A percentile compares a stretch with the other conserved stretches of the same genome.
Evolutionary conservation across 2,329 filamentous ascomycete genomes (phyloP).

Genomic region (Fusarium heterosporum): DNA sequence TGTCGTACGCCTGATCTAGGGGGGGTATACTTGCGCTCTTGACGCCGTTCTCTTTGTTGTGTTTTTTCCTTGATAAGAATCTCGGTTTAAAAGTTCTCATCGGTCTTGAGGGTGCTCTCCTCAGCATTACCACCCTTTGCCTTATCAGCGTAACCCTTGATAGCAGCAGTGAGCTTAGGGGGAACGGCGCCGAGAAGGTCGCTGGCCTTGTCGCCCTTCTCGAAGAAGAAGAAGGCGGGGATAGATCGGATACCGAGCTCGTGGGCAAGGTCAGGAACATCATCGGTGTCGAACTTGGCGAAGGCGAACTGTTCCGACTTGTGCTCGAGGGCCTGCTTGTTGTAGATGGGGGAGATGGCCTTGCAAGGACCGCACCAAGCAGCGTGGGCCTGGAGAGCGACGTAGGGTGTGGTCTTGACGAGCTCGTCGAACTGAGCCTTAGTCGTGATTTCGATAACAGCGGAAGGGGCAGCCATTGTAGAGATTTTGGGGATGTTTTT

Average conservation of each 20-base stretch:
- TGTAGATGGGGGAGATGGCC: slow-evolving; percentile 67
- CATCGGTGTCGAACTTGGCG: slow-evolving; percentile 70
- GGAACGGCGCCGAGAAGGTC: slow-evolving; percentile 57
- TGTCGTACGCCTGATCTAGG: slow-evolving; percentile 21
- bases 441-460: slow-evolving; percentile 54
- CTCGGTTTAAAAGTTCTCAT: slow-evolving; percentile 36
- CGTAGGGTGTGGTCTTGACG: slow-evolving; percentile 60
- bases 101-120: slow-evolving; percentile 33
- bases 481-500: slow-evolving; percentile 6
- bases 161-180: slow-evolving; percentile 48
- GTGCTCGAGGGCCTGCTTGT: slow-evolving; percentile 57
- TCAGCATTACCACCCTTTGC: slow-evolving; percentile 36
- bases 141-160: slow-evolving; percentile 45
- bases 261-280: slow-evolving; percentile 61
- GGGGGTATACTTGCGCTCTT: slow-evolving; percentile 37
- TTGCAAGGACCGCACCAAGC: slow-evolving; percentile 73
- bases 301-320: slow-evolving; percentile 61
- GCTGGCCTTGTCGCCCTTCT: slow-evolving; percentile 62
- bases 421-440: slow-evolving; percentile 63
- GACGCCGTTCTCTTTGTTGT: slow-evolving; percentile 15
- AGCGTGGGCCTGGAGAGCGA: slow-evolving; percentile 69
- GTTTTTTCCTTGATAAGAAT: neutral
- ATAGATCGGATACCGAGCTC: slow-evolving; percentile 66
- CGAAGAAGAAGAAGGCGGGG: slow-evolving; percentile 71
- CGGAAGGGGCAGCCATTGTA: slow-evolving; percentile 47